Percentiles rank a stretch among this genome's conserved stretches.
Evolutionary conservation across 805 yeast species (phyloP).

Genomic region (Debaryomyces maramus): DNA sequence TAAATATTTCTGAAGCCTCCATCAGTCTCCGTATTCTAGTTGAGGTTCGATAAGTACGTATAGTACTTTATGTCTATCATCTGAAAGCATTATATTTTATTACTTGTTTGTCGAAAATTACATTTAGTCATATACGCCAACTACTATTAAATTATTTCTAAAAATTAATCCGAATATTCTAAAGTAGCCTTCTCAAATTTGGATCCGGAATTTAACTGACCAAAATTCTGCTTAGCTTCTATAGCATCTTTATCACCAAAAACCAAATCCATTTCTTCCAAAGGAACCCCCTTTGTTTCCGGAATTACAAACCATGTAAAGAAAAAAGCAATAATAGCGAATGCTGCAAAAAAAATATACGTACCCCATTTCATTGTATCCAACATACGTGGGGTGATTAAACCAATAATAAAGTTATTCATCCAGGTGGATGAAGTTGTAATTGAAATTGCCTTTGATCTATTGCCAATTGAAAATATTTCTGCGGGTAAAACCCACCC

Average conservation of each 20-base stretch:
- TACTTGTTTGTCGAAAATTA: no score
- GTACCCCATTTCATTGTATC: constrained; percentile 28
- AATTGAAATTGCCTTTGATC: constrained; percentile 35
- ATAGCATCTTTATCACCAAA: constrained; percentile 13
- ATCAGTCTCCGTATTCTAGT: no score
- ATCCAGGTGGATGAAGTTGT: constrained; percentile 39
- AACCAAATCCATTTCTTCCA: constrained; percentile 65
- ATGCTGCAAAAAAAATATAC: constrained; percentile 38
- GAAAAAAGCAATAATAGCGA: constrained; percentile 52
- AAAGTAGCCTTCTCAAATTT: background rate
- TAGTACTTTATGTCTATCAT: no score
- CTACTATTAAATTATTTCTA: no score
- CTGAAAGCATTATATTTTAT: no score
- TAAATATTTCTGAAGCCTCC: no score
- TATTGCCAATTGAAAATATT: constrained; percentile 35
- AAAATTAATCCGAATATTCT: background rate
- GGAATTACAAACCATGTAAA: constrained; percentile 47
- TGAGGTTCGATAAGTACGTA: no score
- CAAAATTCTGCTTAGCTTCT: constrained; percentile 3
- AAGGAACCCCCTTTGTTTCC: constrained; percentile 71
- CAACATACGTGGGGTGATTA: constrained; percentile 34
- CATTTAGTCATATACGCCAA: no score
- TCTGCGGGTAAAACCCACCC: constrained; percentile 41
- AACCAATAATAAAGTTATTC: constrained; percentile 36
- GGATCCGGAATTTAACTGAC: background rate